phyloP scores from a whole-genome alignment of 352 stramenopile genomes.

The Phytophthora kernoviae region DNA sequence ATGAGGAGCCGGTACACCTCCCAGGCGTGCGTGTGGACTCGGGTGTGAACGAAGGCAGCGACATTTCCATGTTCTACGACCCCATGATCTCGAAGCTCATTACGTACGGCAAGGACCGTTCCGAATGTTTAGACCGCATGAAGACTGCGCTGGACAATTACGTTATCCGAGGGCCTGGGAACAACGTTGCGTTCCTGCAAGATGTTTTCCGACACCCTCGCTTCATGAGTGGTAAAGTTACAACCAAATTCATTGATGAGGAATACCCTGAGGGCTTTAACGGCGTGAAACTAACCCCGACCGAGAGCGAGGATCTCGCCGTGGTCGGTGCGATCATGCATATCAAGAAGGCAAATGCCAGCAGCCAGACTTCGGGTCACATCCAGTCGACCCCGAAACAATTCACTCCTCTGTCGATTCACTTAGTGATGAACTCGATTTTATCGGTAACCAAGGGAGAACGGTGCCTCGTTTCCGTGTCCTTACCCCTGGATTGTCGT shows the following conservation, averaged over 20 bases:
- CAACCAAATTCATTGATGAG: slow-evolving; percentile 97
- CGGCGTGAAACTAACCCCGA: slow-evolving; percentile 67
- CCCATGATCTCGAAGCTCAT: slow-evolving; percentile 98
- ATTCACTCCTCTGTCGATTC: slow-evolving; percentile 17
- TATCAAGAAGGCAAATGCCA: slow-evolving; percentile 42
- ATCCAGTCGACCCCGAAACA: slow-evolving; percentile 21
- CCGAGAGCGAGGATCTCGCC: slow-evolving; percentile 75
- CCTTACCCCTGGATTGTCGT: slow-evolving; percentile 28
- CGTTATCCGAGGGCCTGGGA: slow-evolving; percentile 92
- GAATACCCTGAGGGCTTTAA: slow-evolving; percentile 96
- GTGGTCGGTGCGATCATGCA: slow-evolving; percentile 83
- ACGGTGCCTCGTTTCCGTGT: slow-evolving; percentile 50
- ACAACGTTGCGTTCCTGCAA: slow-evolving; percentile 95
- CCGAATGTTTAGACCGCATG: slow-evolving; percentile 87
- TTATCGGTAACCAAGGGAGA: slow-evolving; percentile 32
- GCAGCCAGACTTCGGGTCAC: slow-evolving; percentile 36
- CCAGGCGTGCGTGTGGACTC: slow-evolving; percentile 90
- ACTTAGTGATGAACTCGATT: slow-evolving; percentile 48
- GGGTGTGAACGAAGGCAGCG: slow-evolving; percentile 90
- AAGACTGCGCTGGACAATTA: slow-evolving; percentile 93
- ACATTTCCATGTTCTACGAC: slow-evolving; percentile 97
- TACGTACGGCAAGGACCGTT: slow-evolving; percentile 78
- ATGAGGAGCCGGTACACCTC: slow-evolving; percentile 86
- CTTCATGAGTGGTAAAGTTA: slow-evolving; percentile 94
- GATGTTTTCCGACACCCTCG: slow-evolving; percentile 91